These are phyloP conservation scores for Cucumis hystrix DNA, from an alignment of 306 rosid species.

Conservation along the genomic window DNA sequence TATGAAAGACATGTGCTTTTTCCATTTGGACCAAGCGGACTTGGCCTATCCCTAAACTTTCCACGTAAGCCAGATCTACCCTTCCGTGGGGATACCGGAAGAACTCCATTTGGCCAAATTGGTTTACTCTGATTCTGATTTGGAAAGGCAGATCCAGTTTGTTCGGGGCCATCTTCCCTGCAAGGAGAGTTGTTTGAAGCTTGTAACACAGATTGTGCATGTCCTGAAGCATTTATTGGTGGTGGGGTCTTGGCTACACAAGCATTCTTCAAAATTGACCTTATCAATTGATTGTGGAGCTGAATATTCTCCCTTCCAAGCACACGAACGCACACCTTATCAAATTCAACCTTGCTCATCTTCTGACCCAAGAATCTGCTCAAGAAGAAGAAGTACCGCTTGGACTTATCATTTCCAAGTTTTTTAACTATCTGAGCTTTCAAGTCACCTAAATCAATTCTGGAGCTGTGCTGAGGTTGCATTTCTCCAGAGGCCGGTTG, in stretches of 20 bases:
- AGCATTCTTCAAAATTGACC: conserved; percentile 82
- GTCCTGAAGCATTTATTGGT: conserved; percentile 30
- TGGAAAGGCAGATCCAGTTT: conserved; percentile 30
- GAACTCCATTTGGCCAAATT: conserved; percentile 74
- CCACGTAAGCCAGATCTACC: conserved; percentile 57
- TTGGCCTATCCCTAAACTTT: conserved; percentile 78
- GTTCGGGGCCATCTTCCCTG: conserved; percentile 73
- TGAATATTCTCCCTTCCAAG: conserved; percentile 79
- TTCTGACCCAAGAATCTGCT: conserved; percentile 71
- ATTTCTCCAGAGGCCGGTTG: conserved; percentile 55
- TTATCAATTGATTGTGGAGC: conserved; percentile 71
- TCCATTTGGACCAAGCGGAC: conserved; percentile 96
- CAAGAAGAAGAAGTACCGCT: conserved; percentile 56
- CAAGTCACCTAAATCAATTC: conserved; percentile 87
- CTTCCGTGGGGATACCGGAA: conserved; percentile 62
- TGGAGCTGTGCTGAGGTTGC: conserved; percentile 86
- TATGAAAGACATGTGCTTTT: conserved; percentile 46
- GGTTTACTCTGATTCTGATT: conserved; percentile 52
- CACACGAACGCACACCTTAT: conserved; percentile 50
- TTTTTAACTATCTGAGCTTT: conserved; percentile 69
- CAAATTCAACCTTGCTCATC: conserved; percentile 78
- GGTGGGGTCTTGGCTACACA: conserved; percentile 85
- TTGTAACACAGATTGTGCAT: conserved; percentile 37
- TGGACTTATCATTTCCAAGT: conserved; percentile 68
- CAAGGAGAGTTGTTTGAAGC: conserved; percentile 44